Evolutionary conservation across 1,284 basidiomycete genomes (phyloP).

Genomic region (Anthracocystis setariae): DNA sequence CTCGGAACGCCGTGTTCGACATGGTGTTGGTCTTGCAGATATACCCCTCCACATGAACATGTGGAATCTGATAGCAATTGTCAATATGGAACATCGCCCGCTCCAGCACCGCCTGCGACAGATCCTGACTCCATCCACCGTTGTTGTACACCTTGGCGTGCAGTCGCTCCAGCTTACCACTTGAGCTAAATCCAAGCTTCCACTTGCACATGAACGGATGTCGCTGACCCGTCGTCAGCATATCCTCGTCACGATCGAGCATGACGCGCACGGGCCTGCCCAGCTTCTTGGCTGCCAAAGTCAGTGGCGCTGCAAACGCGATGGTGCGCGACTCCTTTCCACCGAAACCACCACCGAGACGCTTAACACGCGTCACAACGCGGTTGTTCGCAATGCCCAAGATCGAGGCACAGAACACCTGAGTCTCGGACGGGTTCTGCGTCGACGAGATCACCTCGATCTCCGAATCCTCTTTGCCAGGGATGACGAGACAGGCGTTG

Average conservation of each 20-base stretch:
- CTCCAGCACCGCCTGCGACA: constrained; percentile 67
- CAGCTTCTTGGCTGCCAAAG: constrained; percentile 64
- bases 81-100: constrained; percentile 68
- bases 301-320: constrained; percentile 52
- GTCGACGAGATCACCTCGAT: constrained; percentile 67
- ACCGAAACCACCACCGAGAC: constrained; percentile 68
- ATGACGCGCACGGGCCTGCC: constrained; percentile 66
- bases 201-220: constrained; percentile 68
- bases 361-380: constrained; percentile 63
- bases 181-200: constrained; percentile 65
- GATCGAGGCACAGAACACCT: constrained; percentile 66
- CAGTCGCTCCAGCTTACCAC: constrained; percentile 65
- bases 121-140: constrained; percentile 67
- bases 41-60: constrained; percentile 63
- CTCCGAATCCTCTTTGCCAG: constrained; percentile 67
- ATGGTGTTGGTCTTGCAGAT: constrained; percentile 68
- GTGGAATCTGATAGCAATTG: constrained; percentile 64
- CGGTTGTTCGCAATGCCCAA: constrained; percentile 67
- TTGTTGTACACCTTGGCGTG: constrained; percentile 67
- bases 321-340: constrained; percentile 66
- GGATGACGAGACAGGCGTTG: constrained; percentile 66
- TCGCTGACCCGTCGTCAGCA: constrained; percentile 67
- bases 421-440: constrained; percentile 68
- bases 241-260: constrained; percentile 68
- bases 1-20: constrained; percentile 68